These are phyloP conservation scores for Brassica rapa DNA, from an alignment of 345 rosid species.

Conservation along the genomic window DNA sequence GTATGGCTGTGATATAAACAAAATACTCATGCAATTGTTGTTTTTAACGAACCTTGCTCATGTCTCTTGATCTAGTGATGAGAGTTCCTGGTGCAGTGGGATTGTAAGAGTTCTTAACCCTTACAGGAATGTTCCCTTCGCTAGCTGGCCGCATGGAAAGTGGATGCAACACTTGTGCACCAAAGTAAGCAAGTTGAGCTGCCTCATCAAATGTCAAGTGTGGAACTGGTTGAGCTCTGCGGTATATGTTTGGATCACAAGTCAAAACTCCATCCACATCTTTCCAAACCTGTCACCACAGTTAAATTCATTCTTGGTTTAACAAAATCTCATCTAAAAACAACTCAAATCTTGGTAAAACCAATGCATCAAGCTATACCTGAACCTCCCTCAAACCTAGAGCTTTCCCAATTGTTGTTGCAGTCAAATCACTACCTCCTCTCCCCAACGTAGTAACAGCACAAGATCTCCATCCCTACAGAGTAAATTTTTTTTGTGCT, in stretches of 20 bases:
- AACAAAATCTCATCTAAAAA: not conserved
- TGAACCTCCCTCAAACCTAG: conserved; percentile 1
- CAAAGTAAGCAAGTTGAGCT: conserved; percentile 10
- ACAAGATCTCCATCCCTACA: conserved; percentile 13
- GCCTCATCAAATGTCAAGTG: conserved; percentile 16
- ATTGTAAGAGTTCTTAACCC: conserved; percentile 12
- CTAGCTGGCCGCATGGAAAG: conserved; percentile 15
- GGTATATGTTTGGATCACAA: conserved; percentile 11
- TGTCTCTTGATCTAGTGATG: conserved; percentile 12
- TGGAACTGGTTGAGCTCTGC: conserved; percentile 11
- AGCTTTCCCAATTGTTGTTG: conserved; percentile 18
- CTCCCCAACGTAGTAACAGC: conserved; percentile 11
- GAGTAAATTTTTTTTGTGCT: not conserved
- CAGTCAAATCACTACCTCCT: conserved; percentile 16
- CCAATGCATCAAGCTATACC: not conserved
- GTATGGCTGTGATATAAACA: not conserved
- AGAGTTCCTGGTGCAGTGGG: conserved; percentile 7
- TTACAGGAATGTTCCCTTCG: conserved; percentile 12
- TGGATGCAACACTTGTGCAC: conserved; percentile 11
- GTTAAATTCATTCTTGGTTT: not conserved
- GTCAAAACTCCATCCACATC: conserved; percentile 19
- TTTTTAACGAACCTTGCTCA: conserved; percentile 9
- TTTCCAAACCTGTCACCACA: conserved; percentile 15
- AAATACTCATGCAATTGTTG: not conserved
- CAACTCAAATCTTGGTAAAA: not conserved